Base-by-base conservation (phyloP, 129 eudicot species). In the Helianthus annuus region DNA sequence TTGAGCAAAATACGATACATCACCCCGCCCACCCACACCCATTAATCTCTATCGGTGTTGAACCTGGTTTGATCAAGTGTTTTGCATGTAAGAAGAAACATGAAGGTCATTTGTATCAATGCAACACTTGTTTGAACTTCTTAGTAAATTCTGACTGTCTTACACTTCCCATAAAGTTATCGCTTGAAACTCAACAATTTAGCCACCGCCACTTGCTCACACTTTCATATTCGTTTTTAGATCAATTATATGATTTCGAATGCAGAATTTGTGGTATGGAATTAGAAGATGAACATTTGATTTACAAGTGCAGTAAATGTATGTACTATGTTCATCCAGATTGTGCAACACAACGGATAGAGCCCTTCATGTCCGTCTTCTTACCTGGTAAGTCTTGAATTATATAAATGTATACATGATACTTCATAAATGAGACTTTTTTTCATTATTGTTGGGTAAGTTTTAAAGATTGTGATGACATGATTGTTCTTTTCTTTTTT, bases 61-160 rank as follows among this genome's bases (percentile, higher is more conserved):
- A 64, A 38, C 69, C 32, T 39, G 9, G 7, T 40, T 64, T 16
- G 27, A 15, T 1, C 69, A 40, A 64, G 34, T 64, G 69, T 64
- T 39, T n/a, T 64, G 69, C 49, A 13, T 39, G 69, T 39, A 14
- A 14, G 7, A 40, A 40, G 49, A 8, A 40, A 64, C 69, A 64
- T 3, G 27, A 64, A 64, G 69, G 52, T 0, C 5, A 39, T 7
- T 64, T 64, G 9, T 64, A 39, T 39, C 52, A 64, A 4, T 64
- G 51, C 17, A 40, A 29, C 48, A 64, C 69, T 38, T 64, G 69
- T 64, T 44, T 64, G 13, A 64, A 64, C 69, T 64, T 64, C 44
- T 39, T 16, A 40, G 40, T 64, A 13, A 38, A 64, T 17, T 64
- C 51, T 2, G 69, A 64, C 0, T 64, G 69, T 39, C 49, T 64